Evolutionary conservation across 305 asterid genomes (phyloP), one percentile per base, ranked within the genome.

Genomic region (Rubia occidens): DNA sequence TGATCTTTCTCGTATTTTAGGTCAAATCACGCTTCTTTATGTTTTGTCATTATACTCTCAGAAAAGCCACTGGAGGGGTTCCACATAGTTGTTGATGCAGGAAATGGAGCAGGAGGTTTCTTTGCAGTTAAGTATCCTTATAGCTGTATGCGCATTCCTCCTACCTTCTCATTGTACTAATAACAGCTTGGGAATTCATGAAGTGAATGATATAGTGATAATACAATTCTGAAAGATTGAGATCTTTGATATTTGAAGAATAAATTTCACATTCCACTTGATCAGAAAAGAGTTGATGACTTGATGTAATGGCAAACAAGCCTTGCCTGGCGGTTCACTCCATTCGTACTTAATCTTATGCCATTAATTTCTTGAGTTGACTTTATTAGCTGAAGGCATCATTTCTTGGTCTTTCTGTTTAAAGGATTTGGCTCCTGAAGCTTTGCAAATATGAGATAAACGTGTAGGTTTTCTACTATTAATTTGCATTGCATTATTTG

Each of bases 91-190:
- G 99, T 94, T 72, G 99, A 94, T 82, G 99, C 99, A 59, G 99
- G 99, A 75, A 94, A 94, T 80, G 99, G 99, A 47, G 96, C 99
- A 59, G 99, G 99, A 72, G 99, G 99, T 65, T 94, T 94, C 77
- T 94, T 94, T 79, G 96, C 92, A 60, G 97, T 89, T 40, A 83
- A 86, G 97, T 82, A 78, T 59, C 54, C 44, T 58, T 37, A 55
- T 56, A 4, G 11, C 2, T 39, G 39, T 60, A 44, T 64, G 15
- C 65, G 65, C 47, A 56, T 35, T 56, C 66, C 29, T 56, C 64
- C 42, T 66, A 20, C 21, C 11, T 39, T 26, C 39, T 17, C 43
- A 37, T 10, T 18, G 7, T 62, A 21, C 7, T 42, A 60, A 26
- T 15, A 11, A 68, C 40, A 29, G 15, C 15, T 47, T 9, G 37